Conservation (phyloP, 345 rosid genomes). For the Corymbia maculata region DNA sequence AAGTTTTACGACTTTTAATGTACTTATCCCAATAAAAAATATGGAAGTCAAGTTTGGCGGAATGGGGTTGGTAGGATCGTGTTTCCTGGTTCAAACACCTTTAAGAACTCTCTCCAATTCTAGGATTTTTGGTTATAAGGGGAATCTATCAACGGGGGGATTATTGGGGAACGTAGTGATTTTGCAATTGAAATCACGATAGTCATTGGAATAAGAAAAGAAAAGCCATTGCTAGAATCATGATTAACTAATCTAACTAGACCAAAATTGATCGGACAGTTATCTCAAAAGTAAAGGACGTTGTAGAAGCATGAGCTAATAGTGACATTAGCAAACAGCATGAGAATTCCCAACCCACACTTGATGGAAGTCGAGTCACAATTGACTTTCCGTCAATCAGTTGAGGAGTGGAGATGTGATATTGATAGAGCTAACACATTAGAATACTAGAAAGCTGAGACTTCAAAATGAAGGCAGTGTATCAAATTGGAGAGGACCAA, state of each 20-base stretch:
- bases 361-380: too few relatives aligned
- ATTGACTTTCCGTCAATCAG: too few relatives aligned
- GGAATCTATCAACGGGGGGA: not conserved
- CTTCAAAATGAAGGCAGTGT: rapidly evolving
- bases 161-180: not conserved
- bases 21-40: too few relatives aligned
- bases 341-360: too few relatives aligned
- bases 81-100: too few relatives aligned
- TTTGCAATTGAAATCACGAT: not conserved
- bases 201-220: not conserved
- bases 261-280: not conserved
- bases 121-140: not conserved
- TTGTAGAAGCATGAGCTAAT: not conserved
- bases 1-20: too few relatives aligned
- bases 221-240: not conserved
- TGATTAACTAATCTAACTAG: not conserved
- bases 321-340: not conserved
- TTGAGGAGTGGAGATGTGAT: too few relatives aligned
- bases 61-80: too few relatives aligned
- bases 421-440: too few relatives aligned
- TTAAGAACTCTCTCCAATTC: not conserved
- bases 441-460: too few relatives aligned
- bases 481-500: too few relatives aligned
- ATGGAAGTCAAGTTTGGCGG: not conserved
- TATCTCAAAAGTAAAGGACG: not conserved